Base-by-base conservation (phyloP, 495 filamentous ascomycete species). In the Penicillium coffeae region DNA sequence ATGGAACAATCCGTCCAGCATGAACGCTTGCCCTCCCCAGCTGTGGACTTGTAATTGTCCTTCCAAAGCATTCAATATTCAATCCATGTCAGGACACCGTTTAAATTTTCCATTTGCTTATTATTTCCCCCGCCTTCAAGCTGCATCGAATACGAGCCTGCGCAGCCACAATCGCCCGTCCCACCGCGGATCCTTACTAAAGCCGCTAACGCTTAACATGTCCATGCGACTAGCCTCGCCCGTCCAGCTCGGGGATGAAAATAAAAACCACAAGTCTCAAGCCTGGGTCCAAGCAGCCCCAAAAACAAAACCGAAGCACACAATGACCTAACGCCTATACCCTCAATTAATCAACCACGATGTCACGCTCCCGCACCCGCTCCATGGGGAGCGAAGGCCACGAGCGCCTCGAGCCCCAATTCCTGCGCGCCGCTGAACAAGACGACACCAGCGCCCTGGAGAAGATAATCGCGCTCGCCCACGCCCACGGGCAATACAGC, bases 401-500 rank as follows among this genome's bases (percentile, higher is more conserved):
- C 49, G 73, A 76, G 25, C 72, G 78, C 21, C 64, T 79, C 35
- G 78, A 81, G 45, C 77, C 75, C 7, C 69, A 73, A 8, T 62
- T 81, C n/a, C 65, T 80, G 1, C 73, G 74, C 41, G 76, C 78
- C 3, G 73, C 69, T 19, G 74, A 76, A 37, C 64, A 65, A 34
- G 64, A 76, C 48, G 57, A 75, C 39, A 18, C 67, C 21, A 61
- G 71, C 5, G 45, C 63, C 3, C 62, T 77, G 12, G 52, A 50
- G 3, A 56, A 65, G 10, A 63, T 74, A 6, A 57, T 79, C 45
- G 59, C 64, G 6, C 47, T 64, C 2, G 72, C 75, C 4, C 68
- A 59, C 42, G 64, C 65, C 10, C 66, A 68, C 43, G 59, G 62
- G 12, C 75, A 78, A 56, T 56, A 77, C 40, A 66, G 51, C 55